Percentiles rank a stretch among this genome's conserved stretches.
Conservation (phyloP, 306 rosid genomes). For the Fragaria nilgerrensis region DNA sequence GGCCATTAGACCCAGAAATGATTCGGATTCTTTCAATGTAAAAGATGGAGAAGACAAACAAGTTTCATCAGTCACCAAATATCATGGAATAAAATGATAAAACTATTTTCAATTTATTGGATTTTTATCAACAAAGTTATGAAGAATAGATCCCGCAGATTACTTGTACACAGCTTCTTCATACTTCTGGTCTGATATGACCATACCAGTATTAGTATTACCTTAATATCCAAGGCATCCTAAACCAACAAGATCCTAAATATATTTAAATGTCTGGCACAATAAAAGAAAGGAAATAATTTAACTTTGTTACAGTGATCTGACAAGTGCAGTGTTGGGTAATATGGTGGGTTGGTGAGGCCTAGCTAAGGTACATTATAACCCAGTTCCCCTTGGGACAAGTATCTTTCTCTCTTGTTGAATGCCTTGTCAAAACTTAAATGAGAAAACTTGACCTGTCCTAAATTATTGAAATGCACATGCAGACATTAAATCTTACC, state of each 20-base stretch:
- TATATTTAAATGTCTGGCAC: neutral
- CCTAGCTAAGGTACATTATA: constrained; percentile 6
- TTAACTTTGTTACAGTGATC: neutral
- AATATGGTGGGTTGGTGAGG: neutral
- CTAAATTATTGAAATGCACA: constrained; percentile 13
- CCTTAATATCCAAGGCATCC: neutral
- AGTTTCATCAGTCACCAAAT: no score
- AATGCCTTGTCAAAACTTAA: neutral
- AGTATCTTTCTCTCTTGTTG: constrained; percentile 12
- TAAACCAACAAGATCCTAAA: neutral
- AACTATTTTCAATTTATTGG: no score
- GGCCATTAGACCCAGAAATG: neutral
- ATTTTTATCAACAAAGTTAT: no score
- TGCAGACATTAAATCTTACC: constrained; percentile 9
- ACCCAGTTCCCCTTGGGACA: constrained; percentile 14
- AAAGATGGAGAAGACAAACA: no score
- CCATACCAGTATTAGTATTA: neutral
- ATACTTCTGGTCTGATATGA: neutral
- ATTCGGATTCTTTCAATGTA: no score
- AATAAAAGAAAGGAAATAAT: neutral
- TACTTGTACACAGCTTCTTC: neutral
- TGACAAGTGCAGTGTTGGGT: constrained; percentile 19
- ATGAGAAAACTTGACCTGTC: constrained; percentile 30
- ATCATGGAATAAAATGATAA: no score
- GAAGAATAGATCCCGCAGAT: neutral